A percentile compares a stretch with the other conserved stretches of the same genome.
Conservation (phyloP, 1,284 basidiomycete species). For the Earliella scabrosa region DNA sequence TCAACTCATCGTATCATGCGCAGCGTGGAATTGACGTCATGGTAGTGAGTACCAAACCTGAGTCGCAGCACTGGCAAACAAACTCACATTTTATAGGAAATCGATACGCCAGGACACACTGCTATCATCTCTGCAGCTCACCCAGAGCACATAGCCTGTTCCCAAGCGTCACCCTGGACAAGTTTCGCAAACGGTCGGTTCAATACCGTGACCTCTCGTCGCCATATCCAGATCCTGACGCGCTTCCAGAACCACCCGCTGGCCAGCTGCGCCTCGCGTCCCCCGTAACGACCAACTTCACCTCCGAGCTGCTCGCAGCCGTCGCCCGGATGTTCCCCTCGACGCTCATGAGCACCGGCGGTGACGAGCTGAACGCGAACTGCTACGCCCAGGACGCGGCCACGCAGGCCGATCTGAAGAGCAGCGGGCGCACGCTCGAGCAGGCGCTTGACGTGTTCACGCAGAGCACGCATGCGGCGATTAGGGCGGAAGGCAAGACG, state of each 20-base stretch:
- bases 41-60: constrained; percentile 37
- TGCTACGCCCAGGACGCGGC: constrained; percentile 69
- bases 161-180: constrained; percentile 63
- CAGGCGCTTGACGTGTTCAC: constrained; percentile 70
- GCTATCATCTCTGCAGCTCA: constrained; percentile 64
- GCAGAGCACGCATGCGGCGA: constrained; percentile 49
- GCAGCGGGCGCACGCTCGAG: constrained; percentile 56
- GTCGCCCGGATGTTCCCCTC: constrained; percentile 55
- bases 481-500: constrained; percentile 51
- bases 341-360: constrained; percentile 75
- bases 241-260: constrained; percentile 65
- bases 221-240: too few relatives aligned
- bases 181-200: constrained; percentile 58
- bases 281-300: constrained; percentile 45
- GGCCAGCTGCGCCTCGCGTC: constrained; percentile 79
- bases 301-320: constrained; percentile 45
- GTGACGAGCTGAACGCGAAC: constrained; percentile 77
- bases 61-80: not conserved
- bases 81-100: constrained; percentile 36
- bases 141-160: constrained; percentile 78
- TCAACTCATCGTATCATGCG: not conserved
- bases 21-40: constrained; percentile 82
- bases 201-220: too few relatives aligned
- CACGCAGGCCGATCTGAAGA: constrained; percentile 55
- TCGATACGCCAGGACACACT: constrained; percentile 83